Evolutionary conservation across 768 basidiomycete species (phyloP).

Genomic region (Kwoniella bestiolae): DNA sequence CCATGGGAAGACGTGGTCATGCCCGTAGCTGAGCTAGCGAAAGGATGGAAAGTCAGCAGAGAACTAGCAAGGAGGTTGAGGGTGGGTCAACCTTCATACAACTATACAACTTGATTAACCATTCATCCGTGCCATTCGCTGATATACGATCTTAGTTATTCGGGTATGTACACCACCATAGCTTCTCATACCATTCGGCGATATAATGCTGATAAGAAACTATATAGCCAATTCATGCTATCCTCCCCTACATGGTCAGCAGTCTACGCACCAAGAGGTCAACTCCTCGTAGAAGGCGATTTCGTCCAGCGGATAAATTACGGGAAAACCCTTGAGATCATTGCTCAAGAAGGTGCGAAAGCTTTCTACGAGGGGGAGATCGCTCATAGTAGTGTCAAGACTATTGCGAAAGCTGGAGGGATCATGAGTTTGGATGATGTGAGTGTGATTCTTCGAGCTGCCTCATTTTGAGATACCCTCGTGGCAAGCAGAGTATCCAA

Average conservation of each 20-base stretch:
- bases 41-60: conserved; percentile 75
- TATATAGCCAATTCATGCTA: conserved; percentile 51
- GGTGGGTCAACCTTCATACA: conserved; percentile 58
- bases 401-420: conserved; percentile 74
- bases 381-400: conserved; percentile 75
- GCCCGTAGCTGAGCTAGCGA: conserved; percentile 75
- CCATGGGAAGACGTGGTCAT: conserved; percentile 77
- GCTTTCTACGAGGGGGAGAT: conserved; percentile 75
- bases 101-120: too few species aligned
- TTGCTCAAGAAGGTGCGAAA: conserved; percentile 76
- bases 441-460: conserved; percentile 7
- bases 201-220: neutral
- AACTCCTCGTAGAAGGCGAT: conserved; percentile 74
- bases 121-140: too few species aligned
- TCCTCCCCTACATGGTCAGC: conserved; percentile 69
- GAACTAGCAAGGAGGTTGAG: conserved; percentile 77
- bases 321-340: conserved; percentile 72
- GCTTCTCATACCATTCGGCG: conserved; percentile 45
- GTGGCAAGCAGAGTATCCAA: too few species aligned
- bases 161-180: too few species aligned
- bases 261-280: conserved; percentile 81
- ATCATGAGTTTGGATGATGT: conserved; percentile 75
- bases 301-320: conserved; percentile 72
- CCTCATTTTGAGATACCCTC: too few species aligned
- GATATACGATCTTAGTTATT: conserved; percentile 9